Evolutionary conservation across 345 rosid species (phyloP).

Genomic region (Aquilaria yunnanensis): DNA sequence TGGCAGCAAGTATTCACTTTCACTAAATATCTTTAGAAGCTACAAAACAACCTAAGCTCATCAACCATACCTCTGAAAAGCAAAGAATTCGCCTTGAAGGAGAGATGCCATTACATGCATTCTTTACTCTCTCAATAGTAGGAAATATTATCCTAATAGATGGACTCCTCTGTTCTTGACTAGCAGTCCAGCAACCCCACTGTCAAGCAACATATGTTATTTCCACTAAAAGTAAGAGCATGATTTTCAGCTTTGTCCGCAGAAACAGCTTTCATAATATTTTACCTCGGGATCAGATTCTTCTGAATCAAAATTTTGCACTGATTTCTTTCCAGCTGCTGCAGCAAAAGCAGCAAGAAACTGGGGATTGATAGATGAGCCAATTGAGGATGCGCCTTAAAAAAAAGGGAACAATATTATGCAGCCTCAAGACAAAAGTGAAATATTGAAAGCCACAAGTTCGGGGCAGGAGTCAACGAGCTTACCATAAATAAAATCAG

Average conservation of each 20-base stretch:
- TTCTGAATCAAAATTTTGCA: conserved; percentile 53
- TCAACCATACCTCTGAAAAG: conserved; percentile 68
- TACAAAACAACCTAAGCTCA: too few species aligned
- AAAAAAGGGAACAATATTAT: conserved; percentile 13
- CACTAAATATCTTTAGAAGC: too few species aligned
- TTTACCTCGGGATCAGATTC: conserved; percentile 96
- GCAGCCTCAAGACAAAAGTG: neutral
- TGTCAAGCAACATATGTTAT: conserved; percentile 22
- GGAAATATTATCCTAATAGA: conserved; percentile 72
- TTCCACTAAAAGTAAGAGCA: neutral
- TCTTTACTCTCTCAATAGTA: conserved; percentile 76
- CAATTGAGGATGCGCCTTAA: conserved; percentile 80
- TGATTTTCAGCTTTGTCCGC: conserved; percentile 10
- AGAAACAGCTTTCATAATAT: conserved; percentile 4
- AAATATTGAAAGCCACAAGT: neutral
- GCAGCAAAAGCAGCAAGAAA: conserved; percentile 80
- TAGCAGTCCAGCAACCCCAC: conserved; percentile 97
- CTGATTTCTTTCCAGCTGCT: conserved; percentile 72
- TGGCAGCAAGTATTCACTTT: too few species aligned
- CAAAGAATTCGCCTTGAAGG: conserved; percentile 71
- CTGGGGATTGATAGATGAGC: conserved; percentile 60
- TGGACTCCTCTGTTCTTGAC: conserved; percentile 72
- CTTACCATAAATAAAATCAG: conserved; percentile 80
- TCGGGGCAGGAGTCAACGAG: conserved; percentile 2
- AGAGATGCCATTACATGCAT: conserved; percentile 50